Evolutionary conservation across 2,329 filamentous ascomycete species (phyloP).

Genomic region (Penicillium nordicum): DNA sequence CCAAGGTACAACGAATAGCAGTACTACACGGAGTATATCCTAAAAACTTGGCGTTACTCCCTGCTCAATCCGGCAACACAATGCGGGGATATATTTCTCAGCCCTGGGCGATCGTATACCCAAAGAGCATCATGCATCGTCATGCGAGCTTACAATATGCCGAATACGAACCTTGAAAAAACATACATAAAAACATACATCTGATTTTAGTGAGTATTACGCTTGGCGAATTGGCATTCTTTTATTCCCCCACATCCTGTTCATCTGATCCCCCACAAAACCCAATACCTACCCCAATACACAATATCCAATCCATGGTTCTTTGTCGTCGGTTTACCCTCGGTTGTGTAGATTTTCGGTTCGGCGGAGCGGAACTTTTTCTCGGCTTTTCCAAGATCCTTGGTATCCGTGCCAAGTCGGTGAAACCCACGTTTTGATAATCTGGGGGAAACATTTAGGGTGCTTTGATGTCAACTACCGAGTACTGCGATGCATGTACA

Average conservation of each 20-base stretch:
- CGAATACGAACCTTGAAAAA: background rate
- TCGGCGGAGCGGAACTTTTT: slow-evolving; percentile 19
- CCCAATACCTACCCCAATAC: background rate
- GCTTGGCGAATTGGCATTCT: background rate
- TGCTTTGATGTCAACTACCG: background rate
- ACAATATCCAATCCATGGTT: background rate
- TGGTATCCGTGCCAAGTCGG: background rate
- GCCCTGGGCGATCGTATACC: background rate
- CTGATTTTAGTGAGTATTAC: background rate
- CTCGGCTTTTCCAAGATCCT: background rate
- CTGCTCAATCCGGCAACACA: background rate
- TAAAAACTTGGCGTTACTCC: background rate
- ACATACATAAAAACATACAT: background rate
- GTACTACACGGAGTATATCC: too few species aligned
- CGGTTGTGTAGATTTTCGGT: slow-evolving; percentile 7
- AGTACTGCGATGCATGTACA: background rate
- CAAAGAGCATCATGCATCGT: background rate
- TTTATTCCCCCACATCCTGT: slow-evolving; percentile 2
- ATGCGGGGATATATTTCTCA: slow-evolving; percentile 2
- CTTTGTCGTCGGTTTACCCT: background rate
- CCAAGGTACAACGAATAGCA: background rate
- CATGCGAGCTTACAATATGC: background rate
- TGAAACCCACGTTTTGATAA: background rate
- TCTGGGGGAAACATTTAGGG: too few species aligned
- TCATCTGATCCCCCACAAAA: slow-evolving; percentile 8